Evolutionary conservation across 1,284 basidiomycete species (phyloP).

Genomic region (Schizophyllum amplum): DNA sequence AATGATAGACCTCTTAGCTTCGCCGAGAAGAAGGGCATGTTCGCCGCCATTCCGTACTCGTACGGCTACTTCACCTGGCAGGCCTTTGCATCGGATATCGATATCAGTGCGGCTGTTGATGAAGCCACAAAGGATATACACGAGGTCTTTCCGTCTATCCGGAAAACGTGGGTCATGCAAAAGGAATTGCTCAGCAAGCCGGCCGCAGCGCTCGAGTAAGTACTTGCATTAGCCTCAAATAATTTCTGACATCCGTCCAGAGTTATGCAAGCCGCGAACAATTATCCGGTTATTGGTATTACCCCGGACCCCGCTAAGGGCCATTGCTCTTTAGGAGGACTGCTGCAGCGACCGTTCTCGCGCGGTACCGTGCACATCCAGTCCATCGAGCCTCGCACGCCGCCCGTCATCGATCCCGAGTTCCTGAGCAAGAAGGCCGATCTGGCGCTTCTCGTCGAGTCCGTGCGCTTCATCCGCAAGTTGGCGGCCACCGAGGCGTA

Average conservation of each 20-base stretch:
- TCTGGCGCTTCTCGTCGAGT: slow-evolving; percentile 45
- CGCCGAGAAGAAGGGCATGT: neutral
- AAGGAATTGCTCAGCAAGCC: neutral
- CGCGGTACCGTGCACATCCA: neutral
- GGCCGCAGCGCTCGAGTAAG: neutral
- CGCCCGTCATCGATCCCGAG: slow-evolving; percentile 34
- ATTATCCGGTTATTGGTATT: neutral
- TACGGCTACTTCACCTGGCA: neutral
- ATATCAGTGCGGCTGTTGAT: neutral
- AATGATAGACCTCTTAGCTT: neutral
- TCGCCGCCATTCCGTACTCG: neutral
- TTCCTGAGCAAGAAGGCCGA: slow-evolving; percentile 49
- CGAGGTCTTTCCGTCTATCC: neutral
- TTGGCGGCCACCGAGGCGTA: slow-evolving; percentile 35
- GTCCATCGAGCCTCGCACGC: neutral
- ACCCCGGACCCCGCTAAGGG: neutral
- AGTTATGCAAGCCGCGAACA: neutral
- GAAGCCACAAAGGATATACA: neutral
- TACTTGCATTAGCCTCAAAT: neutral
- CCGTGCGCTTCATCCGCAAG: slow-evolving; percentile 43
- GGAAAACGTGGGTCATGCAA: neutral
- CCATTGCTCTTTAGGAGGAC: neutral
- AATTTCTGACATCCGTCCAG: neutral
- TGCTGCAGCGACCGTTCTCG: neutral
- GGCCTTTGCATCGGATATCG: neutral